Base-by-base conservation (phyloP, 2,329 filamentous ascomycete species). In the Diaporthe aspalathi region DNA sequence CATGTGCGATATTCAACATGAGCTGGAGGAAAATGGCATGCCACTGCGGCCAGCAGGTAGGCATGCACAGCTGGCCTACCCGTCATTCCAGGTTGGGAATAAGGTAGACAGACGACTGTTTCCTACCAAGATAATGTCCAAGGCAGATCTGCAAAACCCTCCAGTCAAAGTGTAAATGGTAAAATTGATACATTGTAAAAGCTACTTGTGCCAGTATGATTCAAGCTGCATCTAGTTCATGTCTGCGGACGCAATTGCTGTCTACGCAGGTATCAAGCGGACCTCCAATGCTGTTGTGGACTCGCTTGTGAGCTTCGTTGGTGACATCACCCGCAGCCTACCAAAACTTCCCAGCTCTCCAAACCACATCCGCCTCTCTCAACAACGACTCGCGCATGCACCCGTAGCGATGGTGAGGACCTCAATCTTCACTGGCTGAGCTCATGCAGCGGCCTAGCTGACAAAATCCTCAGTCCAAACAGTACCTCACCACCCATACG, bases 401-500 rank as follows among this genome's bases (percentile, higher is more conserved):
- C 69, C 77, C 77, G 77, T 79, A 79, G 78, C 76, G 76, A 84
- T 84, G 83, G 83, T 83, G 79, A 68, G 78, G 65, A 17, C 43
- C 32, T 40, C 9, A 62, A 24, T 27, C 40, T 22, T 4, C 17
- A 38, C 11, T n/a, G 22, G 29, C 47, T 57, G 24, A 27, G 24
- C 20, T 22, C n/a, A 11, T 49, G 40, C 12, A 14, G 35, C 2
- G 12, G 20, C 16, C 9, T 22, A 20, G 38, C 74, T 79, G 68
- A 78, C 68, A 11, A 29, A 22, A 6, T n/a, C 20, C 71, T 1
- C 72, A 98, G 96, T 99, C 96, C 70, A 98, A 98, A 85, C 96
- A 98, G 91, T 99, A 98, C 81, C 89, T 99, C 74, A 97, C 95
- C 78, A 92, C 93, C 76, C 94, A 97, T 82, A 95, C 94, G 53